Percentiles rank a stretch among this genome's conserved stretches.
Conservation (phyloP, 2,329 filamentous ascomycete genomes). For the Diplodia corticola region DNA sequence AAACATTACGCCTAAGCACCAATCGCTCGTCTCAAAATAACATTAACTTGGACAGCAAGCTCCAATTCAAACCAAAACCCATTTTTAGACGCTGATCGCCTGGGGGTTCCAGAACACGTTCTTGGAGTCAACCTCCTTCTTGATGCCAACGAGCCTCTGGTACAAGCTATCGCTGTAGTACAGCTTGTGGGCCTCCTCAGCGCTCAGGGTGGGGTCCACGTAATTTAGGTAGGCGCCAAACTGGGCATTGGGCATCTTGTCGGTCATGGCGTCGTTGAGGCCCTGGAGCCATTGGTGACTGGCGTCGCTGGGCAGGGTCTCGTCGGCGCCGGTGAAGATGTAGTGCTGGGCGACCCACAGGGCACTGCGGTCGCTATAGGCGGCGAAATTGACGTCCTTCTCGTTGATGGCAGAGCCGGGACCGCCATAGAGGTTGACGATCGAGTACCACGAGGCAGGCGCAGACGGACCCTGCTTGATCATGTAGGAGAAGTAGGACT, state of each 20-base stretch:
- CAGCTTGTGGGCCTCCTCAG: slow-evolving; percentile 50
- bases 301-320: slow-evolving; percentile 31
- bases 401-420: slow-evolving; percentile 39
- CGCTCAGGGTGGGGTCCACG: slow-evolving; percentile 51
- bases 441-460: slow-evolving; percentile 36
- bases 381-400: slow-evolving; percentile 37
- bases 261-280: slow-evolving; percentile 44
- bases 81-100: slow-evolving; percentile 34
- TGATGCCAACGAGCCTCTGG: slow-evolving; percentile 37
- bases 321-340: slow-evolving; percentile 24
- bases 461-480: slow-evolving; percentile 26
- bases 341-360: slow-evolving; percentile 44
- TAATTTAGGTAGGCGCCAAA: slow-evolving; percentile 59
- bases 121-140: slow-evolving; percentile 44
- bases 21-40: not conserved
- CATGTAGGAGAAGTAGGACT: slow-evolving; percentile 37
- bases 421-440: slow-evolving; percentile 43
- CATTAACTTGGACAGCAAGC: not conserved
- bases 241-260: slow-evolving; percentile 38
- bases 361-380: slow-evolving; percentile 39
- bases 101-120: slow-evolving; percentile 42
- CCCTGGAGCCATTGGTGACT: slow-evolving; percentile 44
- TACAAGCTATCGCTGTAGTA: slow-evolving; percentile 50
- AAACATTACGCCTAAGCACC: slow-evolving; percentile 3
- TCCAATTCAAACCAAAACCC: not conserved